phyloP scores from a whole-genome alignment of 805 yeast genomes.

The Candida tallmaniae region DNA sequence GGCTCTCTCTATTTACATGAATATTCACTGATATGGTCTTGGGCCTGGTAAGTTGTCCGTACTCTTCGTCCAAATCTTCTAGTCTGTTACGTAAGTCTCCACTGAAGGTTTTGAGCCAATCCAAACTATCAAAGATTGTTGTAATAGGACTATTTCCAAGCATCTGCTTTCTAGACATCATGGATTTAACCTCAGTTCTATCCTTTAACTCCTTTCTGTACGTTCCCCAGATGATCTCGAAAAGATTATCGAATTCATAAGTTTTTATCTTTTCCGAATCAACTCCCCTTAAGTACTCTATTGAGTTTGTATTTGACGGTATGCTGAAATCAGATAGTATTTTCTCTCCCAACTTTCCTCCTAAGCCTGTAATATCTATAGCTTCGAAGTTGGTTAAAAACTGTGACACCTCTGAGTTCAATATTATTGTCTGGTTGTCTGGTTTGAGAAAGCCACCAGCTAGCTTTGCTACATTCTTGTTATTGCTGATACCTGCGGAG shows the following conservation, averaged over 20 bases:
- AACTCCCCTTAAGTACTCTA: slow-evolving; percentile 45
- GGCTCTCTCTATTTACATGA: slow-evolving; percentile 17
- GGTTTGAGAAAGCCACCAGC: slow-evolving; percentile 88
- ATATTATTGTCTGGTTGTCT: slow-evolving; percentile 73
- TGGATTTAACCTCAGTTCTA: slow-evolving; percentile 67
- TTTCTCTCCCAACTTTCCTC: slow-evolving; percentile 78
- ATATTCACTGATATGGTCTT: slow-evolving; percentile 45
- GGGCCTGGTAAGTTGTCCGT: slow-evolving; percentile 43
- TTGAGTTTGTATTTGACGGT: slow-evolving; percentile 44
- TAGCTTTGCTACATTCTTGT: slow-evolving; percentile 75
- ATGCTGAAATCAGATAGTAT: slow-evolving; percentile 47
- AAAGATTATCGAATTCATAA: slow-evolving; percentile 49
- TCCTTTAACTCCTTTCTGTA: slow-evolving; percentile 50
- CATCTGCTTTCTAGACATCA: slow-evolving; percentile 87
- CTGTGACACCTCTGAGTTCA: slow-evolving; percentile 39
- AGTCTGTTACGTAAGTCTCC: slow-evolving; percentile 74
- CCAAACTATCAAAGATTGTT: slow-evolving; percentile 51
- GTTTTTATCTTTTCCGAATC: slow-evolving; percentile 21
- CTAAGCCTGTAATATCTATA: slow-evolving; percentile 82
- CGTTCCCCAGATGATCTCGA: slow-evolving; percentile 61
- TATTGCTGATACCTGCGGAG: slow-evolving; percentile 80
- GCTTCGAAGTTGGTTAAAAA: slow-evolving; percentile 63
- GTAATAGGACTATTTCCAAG: slow-evolving; percentile 48
- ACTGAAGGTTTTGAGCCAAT: slow-evolving; percentile 80
- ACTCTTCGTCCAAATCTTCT: slow-evolving; percentile 69